A percentile compares a stretch with the other conserved stretches of the same genome.
phyloP scores from a whole-genome alignment of 257 asterid species.

The Penstemon barbatus region DNA sequence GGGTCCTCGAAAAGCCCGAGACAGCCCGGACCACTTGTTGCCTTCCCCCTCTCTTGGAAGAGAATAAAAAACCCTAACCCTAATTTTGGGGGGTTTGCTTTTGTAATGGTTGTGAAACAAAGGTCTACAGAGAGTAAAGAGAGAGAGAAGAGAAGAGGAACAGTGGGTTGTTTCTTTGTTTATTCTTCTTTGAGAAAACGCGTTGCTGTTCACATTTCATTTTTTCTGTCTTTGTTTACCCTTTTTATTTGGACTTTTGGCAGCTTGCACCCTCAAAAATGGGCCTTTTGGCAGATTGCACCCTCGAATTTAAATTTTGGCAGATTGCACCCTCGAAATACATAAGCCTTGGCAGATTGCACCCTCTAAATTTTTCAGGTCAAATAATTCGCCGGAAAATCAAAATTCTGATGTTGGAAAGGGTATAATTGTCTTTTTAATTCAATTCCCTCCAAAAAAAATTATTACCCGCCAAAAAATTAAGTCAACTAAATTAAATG shows the following conservation, averaged over 20 bases:
- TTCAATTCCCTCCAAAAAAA: too few relatives aligned
- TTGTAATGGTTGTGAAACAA: conserved; percentile 27
- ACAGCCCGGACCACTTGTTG: conserved; percentile 13
- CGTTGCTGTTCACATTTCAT: conserved; percentile 35
- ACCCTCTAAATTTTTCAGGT: too few relatives aligned
- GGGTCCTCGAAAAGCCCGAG: conserved; percentile 48
- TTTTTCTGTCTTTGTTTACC: conserved; percentile 8
- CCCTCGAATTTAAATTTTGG: too few relatives aligned
- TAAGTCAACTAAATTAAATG: too few relatives aligned
- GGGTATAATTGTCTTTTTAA: too few relatives aligned
- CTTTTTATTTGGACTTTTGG: background rate
- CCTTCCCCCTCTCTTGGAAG: conserved; percentile 24
- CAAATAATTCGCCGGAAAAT: too few relatives aligned
- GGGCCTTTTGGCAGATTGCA: too few relatives aligned
- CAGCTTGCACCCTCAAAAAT: too few relatives aligned
- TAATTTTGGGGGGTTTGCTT: conserved; percentile 38
- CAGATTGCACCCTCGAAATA: too few relatives aligned
- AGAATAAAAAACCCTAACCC: conserved; percentile 51
- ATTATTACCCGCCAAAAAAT: too few relatives aligned
- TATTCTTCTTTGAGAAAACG: conserved; percentile 46
- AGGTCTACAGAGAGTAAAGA: conserved; percentile 30
- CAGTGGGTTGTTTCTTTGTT: conserved; percentile 31
- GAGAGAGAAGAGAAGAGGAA: conserved; percentile 32
- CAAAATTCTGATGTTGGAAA: too few relatives aligned
- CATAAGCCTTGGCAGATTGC: too few relatives aligned